A percentile compares a stretch with the other conserved stretches of the same genome.
Conservation (phyloP, 176 grass and related monocot species). For the Tuctoria greenei region DNA sequence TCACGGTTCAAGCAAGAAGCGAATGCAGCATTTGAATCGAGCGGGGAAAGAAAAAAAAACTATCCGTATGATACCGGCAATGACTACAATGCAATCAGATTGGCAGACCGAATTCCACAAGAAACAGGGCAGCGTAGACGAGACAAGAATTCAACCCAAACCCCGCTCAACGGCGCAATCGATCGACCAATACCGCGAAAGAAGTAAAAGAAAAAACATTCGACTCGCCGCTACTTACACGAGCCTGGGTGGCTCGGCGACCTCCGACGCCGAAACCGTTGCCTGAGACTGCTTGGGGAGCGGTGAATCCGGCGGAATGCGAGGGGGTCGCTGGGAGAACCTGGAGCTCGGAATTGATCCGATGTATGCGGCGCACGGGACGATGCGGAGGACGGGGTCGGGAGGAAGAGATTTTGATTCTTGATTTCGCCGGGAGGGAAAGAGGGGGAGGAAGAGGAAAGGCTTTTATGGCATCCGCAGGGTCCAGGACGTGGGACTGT, state of each 20-base stretch:
- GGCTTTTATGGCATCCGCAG: not conserved
- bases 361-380: too few relatives aligned
- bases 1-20: not conserved
- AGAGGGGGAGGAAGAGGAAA: not conserved
- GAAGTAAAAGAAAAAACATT: not conserved
- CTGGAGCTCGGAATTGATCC: not conserved
- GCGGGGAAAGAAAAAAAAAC: too few relatives aligned
- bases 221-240: conserved; percentile 7
- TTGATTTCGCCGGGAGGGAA: conserved; percentile 14
- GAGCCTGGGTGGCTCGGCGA: conserved; percentile 2
- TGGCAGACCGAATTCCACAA: not conserved
- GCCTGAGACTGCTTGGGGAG: not conserved
- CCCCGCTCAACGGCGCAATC: not conserved
- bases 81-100: too few relatives aligned
- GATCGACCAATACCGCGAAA: not conserved
- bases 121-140: not conserved
- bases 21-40: not conserved
- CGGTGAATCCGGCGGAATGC: not conserved
- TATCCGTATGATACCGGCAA: too few relatives aligned
- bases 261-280: not conserved
- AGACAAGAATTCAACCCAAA: not conserved
- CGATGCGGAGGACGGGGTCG: not conserved
- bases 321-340: not conserved
- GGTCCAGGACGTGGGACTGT: too few relatives aligned
- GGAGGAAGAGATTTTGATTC: not conserved